phyloP scores from a whole-genome alignment of 345 rosid species.

The Acer yangbiense region DNA sequence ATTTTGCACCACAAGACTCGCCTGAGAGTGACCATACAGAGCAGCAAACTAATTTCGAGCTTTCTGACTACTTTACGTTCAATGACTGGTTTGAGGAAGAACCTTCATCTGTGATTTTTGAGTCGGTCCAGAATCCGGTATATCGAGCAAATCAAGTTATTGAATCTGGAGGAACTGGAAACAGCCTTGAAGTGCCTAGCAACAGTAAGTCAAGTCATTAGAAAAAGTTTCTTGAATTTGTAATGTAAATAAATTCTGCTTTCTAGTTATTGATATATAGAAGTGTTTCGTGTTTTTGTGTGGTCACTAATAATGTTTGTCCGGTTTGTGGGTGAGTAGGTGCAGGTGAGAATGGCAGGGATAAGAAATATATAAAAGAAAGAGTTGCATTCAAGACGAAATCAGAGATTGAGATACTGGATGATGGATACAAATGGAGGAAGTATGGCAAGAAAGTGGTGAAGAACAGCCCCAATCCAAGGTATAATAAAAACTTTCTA shows the following conservation, averaged over 20 bases:
- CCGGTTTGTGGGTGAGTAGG: background rate
- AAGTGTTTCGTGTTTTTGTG: background rate
- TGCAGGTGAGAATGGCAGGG: slow-evolving; percentile 32
- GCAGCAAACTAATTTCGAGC: slow-evolving; percentile 42
- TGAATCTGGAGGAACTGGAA: slow-evolving; percentile 30
- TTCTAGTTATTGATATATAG: background rate
- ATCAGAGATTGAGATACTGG: slow-evolving; percentile 79
- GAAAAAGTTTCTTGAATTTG: background rate
- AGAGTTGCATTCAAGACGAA: slow-evolving; percentile 79
- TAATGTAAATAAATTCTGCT: background rate
- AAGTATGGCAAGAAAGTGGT: slow-evolving; percentile 99
- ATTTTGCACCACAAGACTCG: slow-evolving; percentile 19
- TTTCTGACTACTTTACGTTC: slow-evolving; percentile 47
- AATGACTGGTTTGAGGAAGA: slow-evolving; percentile 62
- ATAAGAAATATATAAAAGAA: slow-evolving; percentile 48
- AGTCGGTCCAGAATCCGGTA: slow-evolving; percentile 30
- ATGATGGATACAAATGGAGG: slow-evolving; percentile 95
- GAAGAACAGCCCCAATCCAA: slow-evolving; percentile 88
- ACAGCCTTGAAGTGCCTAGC: slow-evolving; percentile 29
- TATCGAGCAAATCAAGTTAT: slow-evolving; percentile 35
- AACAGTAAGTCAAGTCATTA: slow-evolving; percentile 27
- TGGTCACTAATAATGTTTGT: background rate
- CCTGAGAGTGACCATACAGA: slow-evolving; percentile 39
- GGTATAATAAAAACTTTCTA: slow-evolving; percentile 41
- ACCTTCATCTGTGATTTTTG: slow-evolving; percentile 36